phyloP scores from a whole-genome alignment of 106 monocot species.

The Phalaenopsis aphrodite region DNA sequence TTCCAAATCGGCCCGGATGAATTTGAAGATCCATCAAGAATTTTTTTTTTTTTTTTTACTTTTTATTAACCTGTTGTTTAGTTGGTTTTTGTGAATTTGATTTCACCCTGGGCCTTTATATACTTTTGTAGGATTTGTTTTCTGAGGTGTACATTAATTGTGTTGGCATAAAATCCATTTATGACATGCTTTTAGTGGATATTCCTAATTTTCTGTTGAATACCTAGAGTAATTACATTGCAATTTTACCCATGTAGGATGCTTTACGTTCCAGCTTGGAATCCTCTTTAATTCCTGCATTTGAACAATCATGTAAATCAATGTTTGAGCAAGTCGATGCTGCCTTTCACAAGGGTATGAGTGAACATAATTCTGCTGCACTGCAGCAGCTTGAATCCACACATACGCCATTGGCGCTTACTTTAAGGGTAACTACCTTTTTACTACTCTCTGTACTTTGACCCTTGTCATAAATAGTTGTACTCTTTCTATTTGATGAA shows the following conservation, averaged over 20 bases:
- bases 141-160: background rate
- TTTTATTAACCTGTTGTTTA: too few relatives aligned
- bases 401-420: constrained; percentile 61
- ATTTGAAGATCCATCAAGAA: background rate
- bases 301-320: constrained; percentile 81
- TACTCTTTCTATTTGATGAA: background rate
- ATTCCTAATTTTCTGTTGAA: background rate
- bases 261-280: constrained; percentile 62
- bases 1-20: background rate
- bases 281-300: constrained; percentile 73
- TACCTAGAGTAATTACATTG: constrained; percentile 1
- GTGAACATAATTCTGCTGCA: constrained; percentile 66
- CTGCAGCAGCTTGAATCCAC: constrained; percentile 69
- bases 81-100: background rate
- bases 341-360: constrained; percentile 83
- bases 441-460: background rate
- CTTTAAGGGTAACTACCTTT: constrained; percentile 61
- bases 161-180: background rate
- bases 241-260: constrained; percentile 38
- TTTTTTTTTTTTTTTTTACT: too few relatives aligned
- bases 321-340: constrained; percentile 94
- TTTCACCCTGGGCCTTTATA: background rate
- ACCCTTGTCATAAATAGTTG: background rate
- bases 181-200: background rate
- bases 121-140: background rate